Base-by-base conservation (phyloP, 2,329 filamentous ascomycete species). In the Fusarium sp. region DNA sequence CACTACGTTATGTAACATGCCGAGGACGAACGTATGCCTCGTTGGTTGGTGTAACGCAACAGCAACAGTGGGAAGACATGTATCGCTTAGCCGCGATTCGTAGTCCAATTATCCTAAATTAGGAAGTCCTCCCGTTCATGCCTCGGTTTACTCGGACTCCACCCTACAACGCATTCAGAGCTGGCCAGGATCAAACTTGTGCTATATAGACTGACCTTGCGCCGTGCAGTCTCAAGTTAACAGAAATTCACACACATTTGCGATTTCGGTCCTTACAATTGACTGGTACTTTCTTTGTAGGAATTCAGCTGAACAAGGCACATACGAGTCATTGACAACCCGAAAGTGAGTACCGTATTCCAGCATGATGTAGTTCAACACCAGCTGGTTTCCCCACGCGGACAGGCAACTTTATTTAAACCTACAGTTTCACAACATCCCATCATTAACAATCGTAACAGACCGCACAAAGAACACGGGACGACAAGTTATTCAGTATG, bases 401-500 rank as follows among this genome's bases (percentile, higher is more conserved):
- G 15, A 21, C 41, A 23, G 33, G 27, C 48, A 68, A 49, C 66
- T 63, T 31, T 33, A 54, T 55, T 38, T 27, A 44, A 35, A 23
- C 12, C 41, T n/a, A 7, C 10, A 38, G 23, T 35, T 61, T 33
- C 27, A 37, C 14, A n/a, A 21, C 45, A 39, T 35, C 25, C 33
- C 19, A 52, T 29, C 19, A 55, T 48, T 74, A 59, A 73, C 60
- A 51, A 45, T 44, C 46, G 63, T 41, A 60, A n/a, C n/a, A 64
- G 59, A 10, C 27, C 16, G 45, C 25, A 58, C 12, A 33, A 60
- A 49, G 38, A 29, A 44, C 18, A 39, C 15, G 39, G 39, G 35
- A 14, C 46, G 23, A 27, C 55, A 23, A 59, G 44, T 15, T 19
- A 4, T 23, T 27, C 31, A 63, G 33, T 21, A 90, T 88, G 86